Evolutionary conservation across 2,329 filamentous ascomycete species (phyloP), one percentile per base, ranked within the genome.

Genomic region (Paraconiothyrium brasiliense): DNA sequence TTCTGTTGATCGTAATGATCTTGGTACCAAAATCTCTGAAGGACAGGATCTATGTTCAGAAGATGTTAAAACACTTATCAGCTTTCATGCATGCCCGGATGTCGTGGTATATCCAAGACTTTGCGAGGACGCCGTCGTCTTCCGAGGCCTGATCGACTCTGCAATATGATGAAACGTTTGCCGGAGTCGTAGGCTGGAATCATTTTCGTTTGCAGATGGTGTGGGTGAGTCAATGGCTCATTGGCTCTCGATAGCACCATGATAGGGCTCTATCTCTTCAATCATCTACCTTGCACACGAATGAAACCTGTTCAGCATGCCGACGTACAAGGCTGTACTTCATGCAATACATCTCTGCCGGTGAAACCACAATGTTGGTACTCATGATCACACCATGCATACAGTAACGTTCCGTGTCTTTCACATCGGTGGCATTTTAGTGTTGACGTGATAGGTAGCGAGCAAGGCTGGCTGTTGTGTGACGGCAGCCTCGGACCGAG

Each of bases 321-420:
- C 41, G 16, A 44, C 41, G 11, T 44, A 7, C 41, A 20, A 44
- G 41, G 20, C 5, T 44, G 41, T 44, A n/a, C 16, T 7, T 22
- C 41, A 9, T 44, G 16, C n/a, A 10, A n/a, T n/a, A n/a, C 2
- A 3, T 22, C 10, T 22, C 8, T 44, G n/a, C 41, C 41, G 41
- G 41, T 44, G 41, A 44, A 44, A 44, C 41, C 41, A n/a, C 41
- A 44, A 44, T 44, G 41, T 44, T 22, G 41, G 41, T 20, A 22
- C 5, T 22, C n/a, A 44, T 22, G 5, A 44, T 44, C 41, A 10
- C n/a, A n/a, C 5, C n/a, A n/a, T 44, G 41, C 16, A 8, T 22
- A 20, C 37, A 41, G 20, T n/a, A 22, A 1, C 20, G 5, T 6
- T 4, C n/a, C 41, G 20, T 44, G 20, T 14, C 35, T 37, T 3